A percentile compares a stretch with the other conserved stretches of the same genome.
Conservation (phyloP, 2,329 filamentous ascomycete genomes). For the Aspergillus sp. region DNA sequence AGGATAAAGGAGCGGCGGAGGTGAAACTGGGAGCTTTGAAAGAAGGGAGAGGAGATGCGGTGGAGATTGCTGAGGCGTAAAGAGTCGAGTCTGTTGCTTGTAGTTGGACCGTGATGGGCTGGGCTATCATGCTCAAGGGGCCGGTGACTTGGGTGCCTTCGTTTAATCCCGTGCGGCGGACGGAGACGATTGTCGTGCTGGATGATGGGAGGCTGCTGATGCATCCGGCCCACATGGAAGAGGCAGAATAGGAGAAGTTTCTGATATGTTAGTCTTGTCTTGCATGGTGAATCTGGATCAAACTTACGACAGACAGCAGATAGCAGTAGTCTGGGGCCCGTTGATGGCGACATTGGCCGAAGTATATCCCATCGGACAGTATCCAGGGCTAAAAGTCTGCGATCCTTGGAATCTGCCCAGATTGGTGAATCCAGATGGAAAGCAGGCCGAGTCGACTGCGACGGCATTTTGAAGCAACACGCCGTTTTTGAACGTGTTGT, state of each 20-base stretch:
- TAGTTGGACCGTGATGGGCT: constrained; percentile 8
- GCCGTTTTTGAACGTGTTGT: constrained; percentile 11
- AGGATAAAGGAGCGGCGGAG: too few species aligned
- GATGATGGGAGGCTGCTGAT: constrained; percentile 6
- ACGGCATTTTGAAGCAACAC: constrained; percentile 16
- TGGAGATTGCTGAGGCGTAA: background rate
- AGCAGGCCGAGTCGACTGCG: constrained; percentile 2
- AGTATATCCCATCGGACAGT: constrained; percentile 20
- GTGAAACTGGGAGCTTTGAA: too few species aligned
- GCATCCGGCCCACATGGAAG: constrained; percentile 9
- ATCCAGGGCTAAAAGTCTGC: constrained; percentile 18
- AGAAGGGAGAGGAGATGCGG: background rate
- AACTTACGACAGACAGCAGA: constrained; percentile 20
- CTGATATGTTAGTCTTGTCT: background rate
- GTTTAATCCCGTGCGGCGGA: constrained; percentile 1
- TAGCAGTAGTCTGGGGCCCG: constrained; percentile 15
- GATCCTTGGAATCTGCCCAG: constrained; percentile 8
- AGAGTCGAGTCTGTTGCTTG: background rate
- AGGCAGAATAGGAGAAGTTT: constrained; percentile 3
- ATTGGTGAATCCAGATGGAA: constrained; percentile 7
- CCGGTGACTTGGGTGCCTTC: constrained; percentile 13
- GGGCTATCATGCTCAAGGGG: constrained; percentile 23
- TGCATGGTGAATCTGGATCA: background rate
- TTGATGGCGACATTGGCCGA: constrained; percentile 13
- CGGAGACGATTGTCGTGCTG: constrained; percentile 11